Evolutionary conservation across 225 moss, liverwort and hornwort species (phyloP).

Genomic region (Ulota crispa): DNA sequence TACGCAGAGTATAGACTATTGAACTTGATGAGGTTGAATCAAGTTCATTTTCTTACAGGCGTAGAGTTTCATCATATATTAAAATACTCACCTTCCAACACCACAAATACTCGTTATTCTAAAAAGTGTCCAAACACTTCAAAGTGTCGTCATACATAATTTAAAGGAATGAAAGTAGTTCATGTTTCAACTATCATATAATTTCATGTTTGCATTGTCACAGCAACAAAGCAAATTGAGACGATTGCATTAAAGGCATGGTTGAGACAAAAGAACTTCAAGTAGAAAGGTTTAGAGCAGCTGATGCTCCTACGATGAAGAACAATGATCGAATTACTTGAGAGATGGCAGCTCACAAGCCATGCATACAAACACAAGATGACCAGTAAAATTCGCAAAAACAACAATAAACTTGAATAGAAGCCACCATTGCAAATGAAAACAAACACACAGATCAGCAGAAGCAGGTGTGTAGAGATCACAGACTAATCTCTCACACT

Average conservation of each 20-base stretch:
- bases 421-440: neutral
- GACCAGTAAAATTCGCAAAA: neutral
- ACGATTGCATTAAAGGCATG: too few relatives aligned
- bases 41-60: too few relatives aligned
- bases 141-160: too few relatives aligned
- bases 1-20: too few relatives aligned
- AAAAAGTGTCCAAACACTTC: too few relatives aligned
- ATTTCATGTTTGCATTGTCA: too few relatives aligned
- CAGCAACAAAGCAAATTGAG: too few relatives aligned
- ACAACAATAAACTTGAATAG: neutral
- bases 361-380: neutral
- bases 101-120: too few relatives aligned
- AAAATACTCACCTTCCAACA: too few relatives aligned
- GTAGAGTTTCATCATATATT: too few relatives aligned
- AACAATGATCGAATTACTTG: neutral
- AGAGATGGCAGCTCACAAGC: neutral
- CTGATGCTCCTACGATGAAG: neutral
- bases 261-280: neutral
- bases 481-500: slow-evolving; percentile 10
- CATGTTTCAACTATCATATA: neutral
- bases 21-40: too few relatives aligned
- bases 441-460: neutral
- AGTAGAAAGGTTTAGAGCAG: neutral
- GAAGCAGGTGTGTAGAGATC: slow-evolving; percentile 15
- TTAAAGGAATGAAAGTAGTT: too few relatives aligned